These are phyloP conservation scores for Melanopsichium pennsylvanicum DNA, from an alignment of 1,284 basidiomycete genomes.

Conservation along the genomic window DNA sequence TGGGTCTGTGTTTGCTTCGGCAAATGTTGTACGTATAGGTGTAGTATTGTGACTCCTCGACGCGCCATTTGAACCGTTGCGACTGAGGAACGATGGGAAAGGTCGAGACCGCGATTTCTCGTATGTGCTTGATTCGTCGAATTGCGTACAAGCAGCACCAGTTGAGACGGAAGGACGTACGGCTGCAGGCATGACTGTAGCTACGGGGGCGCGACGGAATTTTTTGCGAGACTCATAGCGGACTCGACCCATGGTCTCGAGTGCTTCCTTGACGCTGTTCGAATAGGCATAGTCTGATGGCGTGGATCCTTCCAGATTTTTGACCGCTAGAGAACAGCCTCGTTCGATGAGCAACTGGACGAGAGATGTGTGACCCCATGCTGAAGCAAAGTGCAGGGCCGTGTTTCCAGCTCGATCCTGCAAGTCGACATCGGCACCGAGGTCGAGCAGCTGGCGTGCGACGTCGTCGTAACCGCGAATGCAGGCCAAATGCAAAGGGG, in stretches of 20 bases:
- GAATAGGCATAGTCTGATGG: slow-evolving; percentile 87
- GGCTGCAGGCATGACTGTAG: slow-evolving; percentile 14
- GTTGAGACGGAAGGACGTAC: background rate
- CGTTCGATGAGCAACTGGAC: slow-evolving; percentile 86
- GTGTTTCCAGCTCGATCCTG: slow-evolving; percentile 90
- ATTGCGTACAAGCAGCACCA: background rate
- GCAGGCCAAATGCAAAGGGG: slow-evolving; percentile 85
- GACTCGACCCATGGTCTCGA: slow-evolving; percentile 46
- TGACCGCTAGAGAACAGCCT: slow-evolving; percentile 80
- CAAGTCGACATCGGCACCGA: slow-evolving; percentile 85
- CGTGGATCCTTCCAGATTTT: slow-evolving; percentile 89
- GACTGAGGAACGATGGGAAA: slow-evolving; percentile 25
- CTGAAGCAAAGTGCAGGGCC: slow-evolving; percentile 77
- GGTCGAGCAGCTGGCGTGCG: slow-evolving; percentile 85
- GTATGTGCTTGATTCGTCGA: slow-evolving; percentile 9
- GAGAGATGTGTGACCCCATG: slow-evolving; percentile 69
- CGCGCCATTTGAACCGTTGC: slow-evolving; percentile 13
- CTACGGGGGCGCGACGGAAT: slow-evolving; percentile 13
- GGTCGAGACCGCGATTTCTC: slow-evolving; percentile 13
- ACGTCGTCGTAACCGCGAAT: slow-evolving; percentile 87
- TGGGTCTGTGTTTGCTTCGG: slow-evolving; percentile 3
- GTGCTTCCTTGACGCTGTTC: slow-evolving; percentile 41
- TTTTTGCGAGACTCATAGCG: slow-evolving; percentile 40
- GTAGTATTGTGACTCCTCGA: slow-evolving; percentile 15
- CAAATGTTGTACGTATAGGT: slow-evolving; percentile 18